phyloP scores from a whole-genome alignment of 331 rosid species.

The Pyrus hybrid region DNA sequence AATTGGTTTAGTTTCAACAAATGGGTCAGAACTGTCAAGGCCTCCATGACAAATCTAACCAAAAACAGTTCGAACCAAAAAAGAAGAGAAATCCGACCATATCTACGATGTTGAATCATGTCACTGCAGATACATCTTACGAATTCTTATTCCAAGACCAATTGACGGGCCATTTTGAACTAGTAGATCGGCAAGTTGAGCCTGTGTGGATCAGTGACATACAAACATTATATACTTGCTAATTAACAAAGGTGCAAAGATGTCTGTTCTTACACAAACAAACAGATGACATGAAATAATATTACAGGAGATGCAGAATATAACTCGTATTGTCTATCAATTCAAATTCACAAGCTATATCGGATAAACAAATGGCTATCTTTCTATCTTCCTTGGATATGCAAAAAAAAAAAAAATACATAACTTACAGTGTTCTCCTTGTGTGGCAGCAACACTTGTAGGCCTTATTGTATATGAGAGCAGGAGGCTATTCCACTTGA shows the following conservation, averaged over 20 bases:
- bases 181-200: neutral
- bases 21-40: no score
- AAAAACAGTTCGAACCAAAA: neutral
- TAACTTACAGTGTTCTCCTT: conserved; percentile 12
- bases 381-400: conserved; percentile 11
- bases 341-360: conserved; percentile 6
- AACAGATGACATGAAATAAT: neutral
- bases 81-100: neutral
- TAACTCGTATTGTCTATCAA: neutral
- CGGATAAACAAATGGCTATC: conserved; percentile 6
- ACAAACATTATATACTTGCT: neutral
- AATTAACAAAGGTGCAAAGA: neutral
- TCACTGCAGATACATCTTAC: neutral
- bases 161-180: neutral
- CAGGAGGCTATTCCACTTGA: conserved; percentile 26
- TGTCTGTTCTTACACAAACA: conserved; percentile 6
- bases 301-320: conserved; percentile 3
- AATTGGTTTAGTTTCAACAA: neutral
- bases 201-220: neutral
- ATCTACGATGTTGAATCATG: neutral
- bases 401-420: neutral
- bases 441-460: conserved; percentile 36
- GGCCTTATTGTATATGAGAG: conserved; percentile 30
- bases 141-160: neutral
- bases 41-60: neutral